Evolutionary conservation across 2,329 filamentous ascomycete species (phyloP), one percentile per base, ranked within the genome.

Genomic region (Fusarium verticillioides): DNA sequence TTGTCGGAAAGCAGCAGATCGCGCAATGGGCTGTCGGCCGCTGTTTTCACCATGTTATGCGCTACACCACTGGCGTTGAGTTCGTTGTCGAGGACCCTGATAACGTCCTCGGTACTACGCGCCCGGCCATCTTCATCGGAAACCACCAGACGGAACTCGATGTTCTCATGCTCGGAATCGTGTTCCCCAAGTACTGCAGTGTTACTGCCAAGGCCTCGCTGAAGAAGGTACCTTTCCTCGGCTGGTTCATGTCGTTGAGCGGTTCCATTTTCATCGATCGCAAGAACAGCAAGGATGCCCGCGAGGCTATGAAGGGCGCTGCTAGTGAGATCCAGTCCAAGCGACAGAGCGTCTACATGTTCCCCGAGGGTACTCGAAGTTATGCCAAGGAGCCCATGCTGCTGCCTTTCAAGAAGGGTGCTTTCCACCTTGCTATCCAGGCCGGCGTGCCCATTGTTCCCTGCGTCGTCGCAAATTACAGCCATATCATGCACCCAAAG

Each of bases 71-170:
- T 2, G 96, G 96, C 68, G 87, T 98, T 54, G 88, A 87, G 66
- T 98, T 98, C 80, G 87, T 89, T 70, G 84, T 97, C 56, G 88
- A 92, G 49, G 94, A 95, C 77, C 81, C 90, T 43, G 80, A 90
- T 67, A 83, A 91, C 73, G 81, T 91, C 75, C 89, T 95, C 66
- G 84, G 85, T 52, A 91, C 86, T 15, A 86, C 86, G 34, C 90
- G 96, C 58, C 96, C 96, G 2, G 95, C 94, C 64, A 93, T 99
- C 64, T 95, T 99, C 79, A 87, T 99, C 76, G 93, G 93, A 44
- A 98, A 98, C 84, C 96, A 99, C 85, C 96, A 99, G 87, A 94
- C 93, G 28, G 96, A 98, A 84, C 90, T 99, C 75, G 96, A 99
- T 80, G 93, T 99, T 44, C 88, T 97, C 67, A 93, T 98, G 90